A percentile compares a stretch with the other conserved stretches of the same genome.
phyloP scores from a whole-genome alignment of 176 grass and related monocot species.

The Musa acuminata region DNA sequence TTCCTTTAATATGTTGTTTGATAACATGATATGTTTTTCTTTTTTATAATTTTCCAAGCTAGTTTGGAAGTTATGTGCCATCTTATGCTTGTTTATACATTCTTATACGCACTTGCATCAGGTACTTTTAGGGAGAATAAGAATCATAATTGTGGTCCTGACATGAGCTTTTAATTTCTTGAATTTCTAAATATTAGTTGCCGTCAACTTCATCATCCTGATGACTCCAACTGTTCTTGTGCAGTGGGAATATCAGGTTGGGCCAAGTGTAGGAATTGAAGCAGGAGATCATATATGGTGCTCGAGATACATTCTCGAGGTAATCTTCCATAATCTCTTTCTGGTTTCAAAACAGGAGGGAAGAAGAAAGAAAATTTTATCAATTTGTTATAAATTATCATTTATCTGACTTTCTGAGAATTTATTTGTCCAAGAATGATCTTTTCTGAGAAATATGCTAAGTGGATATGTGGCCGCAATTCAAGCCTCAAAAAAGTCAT shows the following conservation, averaged over 20 bases:
- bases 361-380: background rate
- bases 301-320: conserved; percentile 99
- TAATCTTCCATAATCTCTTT: conserved; percentile 11
- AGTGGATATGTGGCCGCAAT: too few relatives aligned
- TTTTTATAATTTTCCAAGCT: background rate
- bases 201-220: background rate
- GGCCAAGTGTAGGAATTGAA: conserved; percentile 94
- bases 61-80: background rate
- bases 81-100: background rate
- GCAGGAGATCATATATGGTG: conserved; percentile 92
- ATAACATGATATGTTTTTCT: background rate
- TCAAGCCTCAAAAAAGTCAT: too few relatives aligned
- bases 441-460: too few relatives aligned
- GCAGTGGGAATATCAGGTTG: conserved; percentile 99
- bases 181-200: background rate
- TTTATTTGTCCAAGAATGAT: too few relatives aligned
- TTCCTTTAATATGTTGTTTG: background rate
- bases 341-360: background rate
- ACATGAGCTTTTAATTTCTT: background rate
- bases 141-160: background rate
- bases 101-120: background rate
- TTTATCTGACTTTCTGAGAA: too few relatives aligned
- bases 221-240: conserved; percentile 21
- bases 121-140: background rate
- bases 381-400: too few relatives aligned